Percentiles rank a stretch among this genome's conserved stretches.
Conservation (phyloP, 2,329 filamentous ascomycete species). For the Fusarium luffae region DNA sequence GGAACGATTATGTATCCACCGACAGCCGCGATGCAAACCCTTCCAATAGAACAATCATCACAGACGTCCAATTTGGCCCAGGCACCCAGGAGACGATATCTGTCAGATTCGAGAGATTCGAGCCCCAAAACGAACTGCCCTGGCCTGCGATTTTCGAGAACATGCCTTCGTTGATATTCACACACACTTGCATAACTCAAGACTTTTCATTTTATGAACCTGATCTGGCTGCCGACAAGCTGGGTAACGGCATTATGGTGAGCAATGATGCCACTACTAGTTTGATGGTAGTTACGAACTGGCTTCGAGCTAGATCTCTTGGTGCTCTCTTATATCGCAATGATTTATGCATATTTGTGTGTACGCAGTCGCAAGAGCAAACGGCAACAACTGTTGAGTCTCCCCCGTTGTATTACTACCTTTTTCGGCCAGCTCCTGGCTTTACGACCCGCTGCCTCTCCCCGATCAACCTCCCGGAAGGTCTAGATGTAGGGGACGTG, state of each 20-base stretch:
- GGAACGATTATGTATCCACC: background rate
- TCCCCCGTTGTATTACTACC: slow-evolving; percentile 49
- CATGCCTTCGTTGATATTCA: slow-evolving; percentile 47
- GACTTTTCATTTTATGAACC: slow-evolving; percentile 46
- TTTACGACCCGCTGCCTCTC: slow-evolving; percentile 42
- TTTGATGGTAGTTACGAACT: slow-evolving; percentile 48
- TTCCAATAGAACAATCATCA: slow-evolving; percentile 12
- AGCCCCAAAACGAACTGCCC: slow-evolving; percentile 1
- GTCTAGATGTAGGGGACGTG: slow-evolving; percentile 3
- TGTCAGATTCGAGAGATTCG: slow-evolving; percentile 24
- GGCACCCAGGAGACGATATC: slow-evolving; percentile 13
- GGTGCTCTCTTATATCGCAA: slow-evolving; percentile 51
- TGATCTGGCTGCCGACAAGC: slow-evolving; percentile 16
- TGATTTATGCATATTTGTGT: slow-evolving; percentile 54
- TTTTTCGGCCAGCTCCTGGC: slow-evolving; percentile 49
- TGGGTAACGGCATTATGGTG: slow-evolving; percentile 41
- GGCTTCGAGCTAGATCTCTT: slow-evolving; percentile 51
- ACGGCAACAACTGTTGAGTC: background rate
- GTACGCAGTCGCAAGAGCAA: slow-evolving; percentile 41
- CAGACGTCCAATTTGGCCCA: slow-evolving; percentile 34
- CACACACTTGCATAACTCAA: slow-evolving; percentile 50
- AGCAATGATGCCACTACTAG: slow-evolving; percentile 9
- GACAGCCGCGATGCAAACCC: background rate
- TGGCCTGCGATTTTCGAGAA: slow-evolving; percentile 47
- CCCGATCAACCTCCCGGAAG: slow-evolving; percentile 34